These are phyloP conservation scores for Colletotrichum sp. DNA, from an alignment of 2,329 filamentous ascomycete species.

Conservation along the genomic window DNA sequence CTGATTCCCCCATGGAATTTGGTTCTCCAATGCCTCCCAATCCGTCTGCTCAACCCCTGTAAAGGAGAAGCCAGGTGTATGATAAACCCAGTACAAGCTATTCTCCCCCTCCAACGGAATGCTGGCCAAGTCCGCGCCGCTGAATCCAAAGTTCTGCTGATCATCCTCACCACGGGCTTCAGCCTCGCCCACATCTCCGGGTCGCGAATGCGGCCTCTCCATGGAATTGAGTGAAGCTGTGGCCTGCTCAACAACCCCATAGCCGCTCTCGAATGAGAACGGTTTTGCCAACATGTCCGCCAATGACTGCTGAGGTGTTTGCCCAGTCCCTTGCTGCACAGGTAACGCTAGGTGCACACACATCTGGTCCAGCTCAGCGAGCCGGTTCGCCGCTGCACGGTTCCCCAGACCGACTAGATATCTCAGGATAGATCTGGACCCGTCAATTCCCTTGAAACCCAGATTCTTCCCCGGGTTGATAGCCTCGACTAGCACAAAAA, in stretches of 20 bases:
- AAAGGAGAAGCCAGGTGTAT: background rate
- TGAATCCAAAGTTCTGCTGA: background rate
- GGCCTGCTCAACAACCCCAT: background rate
- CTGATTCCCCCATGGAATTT: background rate
- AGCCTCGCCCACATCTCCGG: background rate
- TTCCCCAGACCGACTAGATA: conserved; percentile 11
- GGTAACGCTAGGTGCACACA: conserved; percentile 1
- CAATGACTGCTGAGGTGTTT: background rate
- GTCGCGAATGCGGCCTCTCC: background rate
- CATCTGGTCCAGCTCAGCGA: conserved; percentile 15
- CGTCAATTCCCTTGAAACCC: background rate
- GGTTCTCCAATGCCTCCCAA: conserved; percentile 10
- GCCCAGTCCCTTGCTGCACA: background rate
- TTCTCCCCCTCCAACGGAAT: conserved; percentile 11
- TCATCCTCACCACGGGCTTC: background rate
- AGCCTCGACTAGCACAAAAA: conserved; percentile 15
- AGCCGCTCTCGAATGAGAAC: background rate
- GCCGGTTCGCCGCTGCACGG: conserved; percentile 1
- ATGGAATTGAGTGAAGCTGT: background rate
- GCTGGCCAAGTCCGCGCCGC: background rate
- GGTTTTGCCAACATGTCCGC: background rate
- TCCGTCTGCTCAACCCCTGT: conserved; percentile 12
- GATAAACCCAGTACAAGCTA: background rate
- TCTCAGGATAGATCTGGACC: background rate
- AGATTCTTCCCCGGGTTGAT: conserved; percentile 6